A percentile compares a stretch with the other conserved stretches of the same genome.
Evolutionary conservation across 257 asterid species (phyloP).

Genomic region (Osmanthus fragrans): DNA sequence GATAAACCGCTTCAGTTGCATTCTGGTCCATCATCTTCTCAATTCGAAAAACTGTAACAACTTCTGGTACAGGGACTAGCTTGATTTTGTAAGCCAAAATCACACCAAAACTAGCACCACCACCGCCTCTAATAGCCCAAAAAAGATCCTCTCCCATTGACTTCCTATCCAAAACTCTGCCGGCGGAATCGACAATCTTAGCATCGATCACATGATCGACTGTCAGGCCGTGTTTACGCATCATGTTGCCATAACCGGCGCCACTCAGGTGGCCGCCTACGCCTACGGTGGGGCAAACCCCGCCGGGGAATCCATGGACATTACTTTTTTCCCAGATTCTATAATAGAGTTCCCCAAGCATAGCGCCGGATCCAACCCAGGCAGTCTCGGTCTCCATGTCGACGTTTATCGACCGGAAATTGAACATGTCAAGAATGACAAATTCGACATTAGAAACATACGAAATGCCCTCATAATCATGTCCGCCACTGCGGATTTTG

Average conservation of each 20-base stretch:
- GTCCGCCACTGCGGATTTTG: slow-evolving; percentile 35
- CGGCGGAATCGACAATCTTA: slow-evolving; percentile 36
- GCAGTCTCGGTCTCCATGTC: slow-evolving; percentile 26
- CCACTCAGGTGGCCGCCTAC: slow-evolving; percentile 48
- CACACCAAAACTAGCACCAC: slow-evolving; percentile 38
- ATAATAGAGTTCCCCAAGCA: slow-evolving; percentile 42
- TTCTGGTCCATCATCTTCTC: slow-evolving; percentile 15
- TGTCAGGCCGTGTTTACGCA: slow-evolving; percentile 31
- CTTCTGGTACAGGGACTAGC: slow-evolving; percentile 29
- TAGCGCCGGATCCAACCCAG: slow-evolving; percentile 44
- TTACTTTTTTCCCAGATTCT: slow-evolving; percentile 37
- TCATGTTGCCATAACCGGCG: slow-evolving; percentile 37
- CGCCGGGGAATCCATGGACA: slow-evolving; percentile 39
- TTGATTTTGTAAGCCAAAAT: slow-evolving; percentile 32
- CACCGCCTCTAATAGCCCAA: slow-evolving; percentile 44
- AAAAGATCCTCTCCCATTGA: slow-evolving; percentile 52
- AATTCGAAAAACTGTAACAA: slow-evolving; percentile 30
- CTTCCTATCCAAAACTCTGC: slow-evolving; percentile 36
- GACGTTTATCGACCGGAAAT: slow-evolving; percentile 31
- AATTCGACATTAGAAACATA: slow-evolving; percentile 29
- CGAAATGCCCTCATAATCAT: slow-evolving; percentile 34
- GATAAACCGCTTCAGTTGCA: slow-evolving; percentile 17
- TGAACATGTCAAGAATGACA: slow-evolving; percentile 43
- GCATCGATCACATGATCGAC: slow-evolving; percentile 51
- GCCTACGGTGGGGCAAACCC: slow-evolving; percentile 47